Base-by-base conservation (phyloP, 2,329 filamentous ascomycete genomes). In the Penicillium sp. region DNA sequence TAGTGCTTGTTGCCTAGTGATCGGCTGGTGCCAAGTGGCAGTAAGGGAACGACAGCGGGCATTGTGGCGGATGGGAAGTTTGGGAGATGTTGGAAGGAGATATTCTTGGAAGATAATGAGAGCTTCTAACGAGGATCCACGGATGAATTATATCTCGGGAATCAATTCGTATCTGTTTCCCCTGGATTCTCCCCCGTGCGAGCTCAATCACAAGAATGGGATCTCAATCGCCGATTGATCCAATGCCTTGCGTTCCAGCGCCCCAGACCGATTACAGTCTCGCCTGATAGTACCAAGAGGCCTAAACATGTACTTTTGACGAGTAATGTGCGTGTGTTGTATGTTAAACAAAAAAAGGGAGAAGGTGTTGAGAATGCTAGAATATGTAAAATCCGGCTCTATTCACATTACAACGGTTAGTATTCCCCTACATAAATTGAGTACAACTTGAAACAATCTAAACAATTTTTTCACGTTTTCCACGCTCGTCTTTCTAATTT, bases 141-240 rank as follows among this genome's bases (percentile, higher is more conserved):
- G 27, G 33, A n/a, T 29, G 17, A 33, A 17, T 50, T 27, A 40
- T 54, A 57, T 38, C 33, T 47, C 12, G 13, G 10, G 13, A 19
- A 54, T 23, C 17, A 57, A 40, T 33, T 29, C 12, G 41, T 42
- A 46, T 40, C 15, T 42, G 9, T 31, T 29, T 41, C 37, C 42
- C 49, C 37, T 43, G 23, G 42, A 53, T 48, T 25, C 41, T n/a
- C 23, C 42, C 49, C 33, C 47, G 38, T 56, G 53, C 38, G 23
- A 56, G 50, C 38, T 50, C 21, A 56, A 29, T 37, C 15, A 15
- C 38, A 37, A 37, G 29, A 38, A 57, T 57, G 42, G 50, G 33
- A 35, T 23, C 35, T 53, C 50, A 61, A 56, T 67, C 64, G 64
- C 57, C 64, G 64, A 67, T 60, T 63, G 53, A 54, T 41, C 48